Evolutionary conservation across 176 grass and related monocot genomes (phyloP), one percentile per base, ranked within the genome.

Genomic region (Raddia distichophylla): DNA sequence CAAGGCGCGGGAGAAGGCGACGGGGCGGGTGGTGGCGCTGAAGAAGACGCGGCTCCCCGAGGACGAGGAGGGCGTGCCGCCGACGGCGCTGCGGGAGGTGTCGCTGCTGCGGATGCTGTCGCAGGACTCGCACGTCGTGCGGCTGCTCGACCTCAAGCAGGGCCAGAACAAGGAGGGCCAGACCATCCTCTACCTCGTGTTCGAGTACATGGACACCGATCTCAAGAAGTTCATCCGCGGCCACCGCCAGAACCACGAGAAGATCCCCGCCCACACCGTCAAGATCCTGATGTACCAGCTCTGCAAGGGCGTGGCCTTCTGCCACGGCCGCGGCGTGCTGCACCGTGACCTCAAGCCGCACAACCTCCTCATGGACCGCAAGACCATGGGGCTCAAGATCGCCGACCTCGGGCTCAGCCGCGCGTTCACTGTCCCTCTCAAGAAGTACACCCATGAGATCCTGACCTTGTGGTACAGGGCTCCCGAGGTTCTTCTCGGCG

Each of bases 141-240:
- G 93, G 79, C 85, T 99, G 48, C 61, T 99, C 43, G 93, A 99
- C 88, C 91, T 99, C 69, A 99, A 99, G 77, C 97, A 99, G 90
- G 97, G 89, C 14, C 56, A 83, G 65, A 99, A 93, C 91, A 96
- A 93, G 86, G 80, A 90, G 11, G 97, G 97, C 4, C 86, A 99
- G 89, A 96, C 91, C 70, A 91, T 99, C 69, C 91, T 99, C 51
- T 99, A 96, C 74, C 93, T 99, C 16, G 91, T 99, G 73, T 99
- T 99, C 82, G 97, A 99, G 76, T 99, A 91, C 88, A 99, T 99
- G 97, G 97, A 99, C 81, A 95, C 91, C n/a, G 97, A 99, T 75
- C 85, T 96, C 68, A 99, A 95, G 91, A 99, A 95, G 77, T 99
- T 86, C 91, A 99, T 99, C 82, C 85, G 93, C 32, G 80, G 80